Percentiles rank a stretch among this genome's conserved stretches.
Evolutionary conservation across 495 filamentous ascomycete genomes (phyloP).

Genomic region (Trichoderma virens): DNA sequence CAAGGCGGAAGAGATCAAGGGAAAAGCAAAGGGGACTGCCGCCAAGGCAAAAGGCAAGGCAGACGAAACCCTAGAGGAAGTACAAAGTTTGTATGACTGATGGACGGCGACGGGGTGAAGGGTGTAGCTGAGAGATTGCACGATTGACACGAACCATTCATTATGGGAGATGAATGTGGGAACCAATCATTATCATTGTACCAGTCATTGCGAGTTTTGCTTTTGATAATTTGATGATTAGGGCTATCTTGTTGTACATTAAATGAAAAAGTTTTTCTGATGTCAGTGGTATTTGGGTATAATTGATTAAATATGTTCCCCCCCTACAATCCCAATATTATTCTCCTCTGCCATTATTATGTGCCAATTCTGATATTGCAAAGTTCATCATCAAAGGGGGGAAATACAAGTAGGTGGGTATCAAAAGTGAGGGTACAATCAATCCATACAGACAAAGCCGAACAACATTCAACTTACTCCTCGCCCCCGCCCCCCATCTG

Average conservation of each 20-base stretch:
- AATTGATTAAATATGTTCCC: no score
- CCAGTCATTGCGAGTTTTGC: not conserved
- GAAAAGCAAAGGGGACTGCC: slow-evolving; percentile 21
- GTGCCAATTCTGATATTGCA: not conserved
- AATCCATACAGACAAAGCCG: not conserved
- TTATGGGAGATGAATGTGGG: not conserved
- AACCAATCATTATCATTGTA: not conserved
- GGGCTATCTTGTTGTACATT: not conserved
- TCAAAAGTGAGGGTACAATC: slow-evolving; percentile 1
- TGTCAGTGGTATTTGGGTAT: not conserved
- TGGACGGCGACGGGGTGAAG: not conserved
- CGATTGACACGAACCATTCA: not conserved
- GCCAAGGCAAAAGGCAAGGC: slow-evolving; percentile 32
- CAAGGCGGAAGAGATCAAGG: slow-evolving; percentile 13
- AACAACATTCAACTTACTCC: not conserved
- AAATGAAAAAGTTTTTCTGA: not conserved
- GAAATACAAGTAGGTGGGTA: not conserved
- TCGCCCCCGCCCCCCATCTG: no score
- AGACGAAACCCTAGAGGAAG: slow-evolving; percentile 28
- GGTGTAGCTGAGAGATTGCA: not conserved
- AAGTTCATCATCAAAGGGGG: not conserved
- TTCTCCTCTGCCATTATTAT: not conserved
- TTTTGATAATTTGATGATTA: no score
- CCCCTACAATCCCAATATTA: not conserved
- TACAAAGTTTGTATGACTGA: slow-evolving; percentile 19